A percentile compares a stretch with the other conserved stretches of the same genome.
phyloP scores from a whole-genome alignment of 108 stramenopile species.

The Cyclotella atomus region DNA sequence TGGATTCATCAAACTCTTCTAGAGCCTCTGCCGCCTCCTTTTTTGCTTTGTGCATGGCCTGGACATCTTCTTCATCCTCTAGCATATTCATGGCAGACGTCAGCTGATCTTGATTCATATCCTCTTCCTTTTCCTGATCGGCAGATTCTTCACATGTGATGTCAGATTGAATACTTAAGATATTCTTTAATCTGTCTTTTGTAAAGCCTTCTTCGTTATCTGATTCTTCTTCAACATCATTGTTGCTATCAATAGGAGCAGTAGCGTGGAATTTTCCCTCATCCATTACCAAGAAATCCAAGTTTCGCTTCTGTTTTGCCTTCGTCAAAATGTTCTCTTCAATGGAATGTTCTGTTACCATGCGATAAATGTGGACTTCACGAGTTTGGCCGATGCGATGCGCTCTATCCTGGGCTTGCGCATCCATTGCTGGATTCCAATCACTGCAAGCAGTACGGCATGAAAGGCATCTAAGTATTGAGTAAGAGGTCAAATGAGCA shows the following conservation, averaged over 20 bases:
- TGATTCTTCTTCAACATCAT: slow-evolving; percentile 16
- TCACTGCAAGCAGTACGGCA: slow-evolving; percentile 57
- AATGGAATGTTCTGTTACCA: slow-evolving; percentile 93
- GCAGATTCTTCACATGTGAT: slow-evolving; percentile 5
- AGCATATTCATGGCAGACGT: slow-evolving; percentile 89
- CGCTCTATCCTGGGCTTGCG: slow-evolving; percentile 93
- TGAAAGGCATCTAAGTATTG: background rate
- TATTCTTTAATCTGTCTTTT: slow-evolving; percentile 68
- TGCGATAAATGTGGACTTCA: slow-evolving; percentile 97
- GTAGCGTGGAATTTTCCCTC: slow-evolving; percentile 91
- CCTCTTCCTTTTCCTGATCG: slow-evolving; percentile 18
- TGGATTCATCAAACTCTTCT: slow-evolving; percentile 87
- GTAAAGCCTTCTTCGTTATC: slow-evolving; percentile 68
- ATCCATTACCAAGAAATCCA: slow-evolving; percentile 95
- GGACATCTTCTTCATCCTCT: slow-evolving; percentile 93
- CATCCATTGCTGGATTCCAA: slow-evolving; percentile 98
- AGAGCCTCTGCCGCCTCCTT: slow-evolving; percentile 84
- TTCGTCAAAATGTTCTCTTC: slow-evolving; percentile 99
- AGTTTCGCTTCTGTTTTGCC: slow-evolving; percentile 93
- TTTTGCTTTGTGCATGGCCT: slow-evolving; percentile 73
- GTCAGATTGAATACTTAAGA: slow-evolving; percentile 67
- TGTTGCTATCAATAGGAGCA: slow-evolving; percentile 3
- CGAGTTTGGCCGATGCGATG: slow-evolving; percentile 97
- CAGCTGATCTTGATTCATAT: slow-evolving; percentile 80
- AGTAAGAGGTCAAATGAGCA: background rate